These are phyloP conservation scores for Phylloporus sp. DNA, from an alignment of 768 basidiomycete genomes.

Conservation along the genomic window DNA sequence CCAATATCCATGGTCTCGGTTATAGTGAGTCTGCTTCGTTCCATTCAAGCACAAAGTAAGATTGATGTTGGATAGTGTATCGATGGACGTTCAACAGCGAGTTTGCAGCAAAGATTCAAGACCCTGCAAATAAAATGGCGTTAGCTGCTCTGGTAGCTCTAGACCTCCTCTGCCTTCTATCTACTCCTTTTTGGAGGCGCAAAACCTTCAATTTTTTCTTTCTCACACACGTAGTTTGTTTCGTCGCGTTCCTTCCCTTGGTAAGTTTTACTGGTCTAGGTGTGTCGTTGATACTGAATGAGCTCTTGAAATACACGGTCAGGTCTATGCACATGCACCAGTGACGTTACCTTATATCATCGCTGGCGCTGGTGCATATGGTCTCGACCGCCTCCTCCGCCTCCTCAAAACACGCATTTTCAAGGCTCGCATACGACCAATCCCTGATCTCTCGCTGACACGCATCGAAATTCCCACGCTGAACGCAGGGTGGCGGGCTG, in stretches of 20 bases:
- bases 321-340: too few species aligned
- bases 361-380: constrained; percentile 46
- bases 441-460: constrained; percentile 61
- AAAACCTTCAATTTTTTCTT: constrained; percentile 64
- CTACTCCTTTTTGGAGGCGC: constrained; percentile 49
- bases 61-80: too few species aligned
- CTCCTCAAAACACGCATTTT: constrained; percentile 61
- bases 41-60: background rate
- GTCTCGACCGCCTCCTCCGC: constrained; percentile 56
- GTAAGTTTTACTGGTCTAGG: constrained; percentile 33
- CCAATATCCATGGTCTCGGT: constrained; percentile 55
- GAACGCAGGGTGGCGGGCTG: constrained; percentile 74
- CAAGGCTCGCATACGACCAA: constrained; percentile 53
- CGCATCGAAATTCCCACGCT: constrained; percentile 58
- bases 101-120: too few species aligned
- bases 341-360: constrained; percentile 60
- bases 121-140: too few species aligned
- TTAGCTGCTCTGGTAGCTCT: constrained; percentile 44
- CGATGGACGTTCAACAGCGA: too few species aligned
- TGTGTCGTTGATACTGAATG: too few species aligned
- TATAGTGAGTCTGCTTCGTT: constrained; percentile 51
- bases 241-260: constrained; percentile 51
- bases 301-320: too few species aligned
- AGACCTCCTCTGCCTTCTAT: constrained; percentile 58
- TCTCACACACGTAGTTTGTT: constrained; percentile 53